phyloP scores from a whole-genome alignment of 2,329 filamentous ascomycete genomes.

The Ustulina deusta region DNA sequence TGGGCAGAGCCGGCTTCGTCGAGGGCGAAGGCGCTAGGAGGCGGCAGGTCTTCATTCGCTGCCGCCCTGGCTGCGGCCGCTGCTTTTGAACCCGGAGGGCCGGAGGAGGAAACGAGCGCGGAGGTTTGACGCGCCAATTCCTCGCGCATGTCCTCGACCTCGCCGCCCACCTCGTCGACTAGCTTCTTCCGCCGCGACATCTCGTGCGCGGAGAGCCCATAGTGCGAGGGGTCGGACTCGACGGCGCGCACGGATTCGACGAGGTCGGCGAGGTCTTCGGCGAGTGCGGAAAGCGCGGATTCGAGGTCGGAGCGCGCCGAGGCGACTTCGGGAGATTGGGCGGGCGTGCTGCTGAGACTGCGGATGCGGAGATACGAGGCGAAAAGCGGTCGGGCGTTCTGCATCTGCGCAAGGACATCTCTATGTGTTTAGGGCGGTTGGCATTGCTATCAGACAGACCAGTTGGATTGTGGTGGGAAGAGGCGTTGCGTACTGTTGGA shows the following conservation, averaged over 20 bases:
- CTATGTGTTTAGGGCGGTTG: constrained; percentile 58
- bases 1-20: constrained; percentile 58
- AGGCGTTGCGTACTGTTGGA: constrained; percentile 69
- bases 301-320: constrained; percentile 79
- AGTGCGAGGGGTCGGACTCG: constrained; percentile 87
- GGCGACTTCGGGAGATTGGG: constrained; percentile 85
- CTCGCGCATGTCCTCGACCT: constrained; percentile 89
- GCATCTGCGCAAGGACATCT: constrained; percentile 87
- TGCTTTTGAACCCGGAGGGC: constrained; percentile 16
- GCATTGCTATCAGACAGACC: neutral
- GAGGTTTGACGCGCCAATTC: constrained; percentile 76
- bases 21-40: constrained; percentile 70
- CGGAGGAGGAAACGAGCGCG: constrained; percentile 46
- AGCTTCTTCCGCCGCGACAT: constrained; percentile 82
- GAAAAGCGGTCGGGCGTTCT: constrained; percentile 86
- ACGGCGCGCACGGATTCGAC: constrained; percentile 87
- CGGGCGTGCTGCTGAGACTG: constrained; percentile 75
- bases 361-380: constrained; percentile 96
- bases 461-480: constrained; percentile 1
- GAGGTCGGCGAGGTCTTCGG: constrained; percentile 89
- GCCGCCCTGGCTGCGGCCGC: constrained; percentile 51
- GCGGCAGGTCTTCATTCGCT: constrained; percentile 61
- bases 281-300: constrained; percentile 73
- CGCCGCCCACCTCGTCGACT: constrained; percentile 88
- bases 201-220: constrained; percentile 86